Conservation (phyloP, 495 filamentous ascomycete species). For the Penicillium mononematosum region DNA sequence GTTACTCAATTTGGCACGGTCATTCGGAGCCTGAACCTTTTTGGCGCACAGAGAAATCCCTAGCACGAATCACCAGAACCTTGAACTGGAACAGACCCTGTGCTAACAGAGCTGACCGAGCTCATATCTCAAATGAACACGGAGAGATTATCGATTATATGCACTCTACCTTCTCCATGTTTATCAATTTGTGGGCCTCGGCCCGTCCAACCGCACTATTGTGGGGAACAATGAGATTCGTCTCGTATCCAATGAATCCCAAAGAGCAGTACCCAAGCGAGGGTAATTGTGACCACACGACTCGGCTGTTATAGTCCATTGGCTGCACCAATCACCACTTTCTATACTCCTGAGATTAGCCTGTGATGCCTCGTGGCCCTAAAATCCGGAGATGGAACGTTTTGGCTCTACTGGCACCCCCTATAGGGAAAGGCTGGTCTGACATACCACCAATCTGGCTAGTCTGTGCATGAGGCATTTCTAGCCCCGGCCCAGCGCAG, state of each 20-base stretch:
- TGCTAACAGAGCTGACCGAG: not conserved
- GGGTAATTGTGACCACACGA: not conserved
- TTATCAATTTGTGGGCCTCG: slow-evolving; percentile 13
- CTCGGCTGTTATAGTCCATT: not conserved
- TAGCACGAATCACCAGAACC: not conserved
- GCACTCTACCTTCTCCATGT: not conserved
- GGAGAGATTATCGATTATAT: not conserved
- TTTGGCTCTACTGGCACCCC: not conserved
- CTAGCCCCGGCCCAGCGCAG: not conserved
- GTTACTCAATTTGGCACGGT: slow-evolving; percentile 13
- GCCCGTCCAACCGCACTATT: slow-evolving; percentile 5
- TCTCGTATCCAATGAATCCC: not conserved
- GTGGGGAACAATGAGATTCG: slow-evolving; percentile 3
- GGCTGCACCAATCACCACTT: not conserved
- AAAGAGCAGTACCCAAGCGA: not conserved
- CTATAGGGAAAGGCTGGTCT: slow-evolving; percentile 1
- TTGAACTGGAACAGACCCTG: not conserved
- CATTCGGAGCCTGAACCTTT: not conserved
- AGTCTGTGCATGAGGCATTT: not conserved
- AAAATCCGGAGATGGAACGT: slow-evolving; percentile 3
- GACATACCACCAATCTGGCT: slow-evolving; percentile 1
- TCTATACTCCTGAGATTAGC: not conserved
- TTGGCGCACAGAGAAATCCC: not conserved
- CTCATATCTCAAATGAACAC: slow-evolving; percentile 4
- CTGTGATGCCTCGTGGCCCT: not conserved